Evolutionary conservation across 1,284 basidiomycete genomes (phyloP), one percentile per base, ranked within the genome.

Genomic region (Ganoderma meredithae): DNA sequence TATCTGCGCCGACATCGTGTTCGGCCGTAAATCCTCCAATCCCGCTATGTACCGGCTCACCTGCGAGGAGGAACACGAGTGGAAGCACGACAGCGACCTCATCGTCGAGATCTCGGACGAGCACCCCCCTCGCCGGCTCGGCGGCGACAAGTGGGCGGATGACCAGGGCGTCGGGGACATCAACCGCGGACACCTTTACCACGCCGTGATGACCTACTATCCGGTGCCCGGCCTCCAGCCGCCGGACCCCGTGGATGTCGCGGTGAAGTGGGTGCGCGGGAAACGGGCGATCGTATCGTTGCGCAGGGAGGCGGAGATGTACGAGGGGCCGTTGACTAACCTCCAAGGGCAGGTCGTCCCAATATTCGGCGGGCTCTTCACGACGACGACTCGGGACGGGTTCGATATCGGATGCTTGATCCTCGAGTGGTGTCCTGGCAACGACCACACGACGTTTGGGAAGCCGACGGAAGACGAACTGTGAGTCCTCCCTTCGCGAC

Each of bases 351-450:
- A 13, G 5, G 58, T 63, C 17, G 73, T 73, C 13, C 73, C 73
- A 7, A 43, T 56, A n/a, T 75, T 71, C 69, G 71, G 70, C 40
- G 73, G 72, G 1, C 49, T 75, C 25, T 75, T 64, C 60, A 31
- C 56, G 65, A 64, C 5, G 62, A 27, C 40, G 19, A 65, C n/a
- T 5, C 55, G 10, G 33, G 68, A 69, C 25, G 71, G 65, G 13
- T 41, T 67, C 9, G 55, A 71, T 4, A 43, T 73, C 19, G 81
- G 74, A 2, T 81, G 80, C 67, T 72, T 83, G 62, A 67, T 85
- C 31, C 69, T 84, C 49, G 83, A 84, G 69, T 78, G 81, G 72
- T 82, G 80, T 67, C 65, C 67, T 33, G 72, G 74, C 9, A 68
- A 66, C 52, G 69, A 69, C 36, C 64, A 62, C 39, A 44, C 40